Evolutionary conservation across 2,329 filamentous ascomycete genomes (phyloP), one percentile per base, ranked within the genome.

Genomic region (Phaeophleospora eucalypticola): DNA sequence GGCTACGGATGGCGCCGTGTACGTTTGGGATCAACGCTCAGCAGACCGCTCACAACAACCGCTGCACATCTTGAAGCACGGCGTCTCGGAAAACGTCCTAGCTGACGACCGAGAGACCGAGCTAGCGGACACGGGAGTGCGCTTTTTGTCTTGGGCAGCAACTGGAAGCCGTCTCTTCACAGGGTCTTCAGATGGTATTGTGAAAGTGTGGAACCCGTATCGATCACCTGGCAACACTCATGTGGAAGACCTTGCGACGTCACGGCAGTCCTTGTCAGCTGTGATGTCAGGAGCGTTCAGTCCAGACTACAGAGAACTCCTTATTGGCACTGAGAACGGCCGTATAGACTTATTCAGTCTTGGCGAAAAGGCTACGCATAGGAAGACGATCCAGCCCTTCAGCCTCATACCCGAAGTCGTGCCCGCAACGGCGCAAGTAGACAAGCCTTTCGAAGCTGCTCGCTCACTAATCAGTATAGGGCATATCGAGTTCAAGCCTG

Each of bases 121-220:
- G 52, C 54, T 72, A 14, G 69, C 70, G 4, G 81, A 83, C 52
- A 77, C 78, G 4, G 81, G 81, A 1, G 73, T 83, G 0, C 73
- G 75, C 15, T 74, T 81, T 51, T 69, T 79, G 2, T 69, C 78
- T 0, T 84, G 80, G 80, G 78, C 76, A 4, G 63, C 72, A 3
- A 71, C 70, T 4, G 66, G 71, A 15, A 70, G 71, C 4, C 68
- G 77, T 1, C 68, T 83, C 7, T 82, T 78, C 59, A 80, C 76
- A 18, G 81, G 80, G 14, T 77, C 76, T 4, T 82, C 80, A 3
- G 81, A 84, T 58, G 81, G 81, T 2, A 65, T 77, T 0, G 65
- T 84, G 33, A 82, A 81, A 49, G 67, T 69, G 2, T 84, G 81
- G 81, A 73, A 83, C 58, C 74, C 81, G 2, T 72, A 75, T 36